These are phyloP conservation scores for Coniochaeta sp. DNA, from an alignment of 2,329 filamentous ascomycete genomes.

Conservation along the genomic window DNA sequence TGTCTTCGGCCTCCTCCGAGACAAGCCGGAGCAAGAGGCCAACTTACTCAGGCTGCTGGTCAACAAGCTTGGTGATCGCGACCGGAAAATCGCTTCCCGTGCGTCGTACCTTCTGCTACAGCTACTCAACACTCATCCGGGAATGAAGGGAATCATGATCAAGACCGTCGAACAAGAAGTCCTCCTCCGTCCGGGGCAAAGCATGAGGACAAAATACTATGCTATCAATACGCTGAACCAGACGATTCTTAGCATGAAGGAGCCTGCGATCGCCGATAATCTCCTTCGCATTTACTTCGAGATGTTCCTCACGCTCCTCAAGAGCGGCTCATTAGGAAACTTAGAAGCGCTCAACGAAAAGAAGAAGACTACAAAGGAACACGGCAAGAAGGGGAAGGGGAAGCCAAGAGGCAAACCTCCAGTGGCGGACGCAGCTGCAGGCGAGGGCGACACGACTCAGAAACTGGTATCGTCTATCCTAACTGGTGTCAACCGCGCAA, in stretches of 20 bases:
- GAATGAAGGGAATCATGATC: constrained; percentile 89
- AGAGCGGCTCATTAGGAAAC: constrained; percentile 40
- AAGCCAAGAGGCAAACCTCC: constrained; percentile 18
- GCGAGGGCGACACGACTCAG: constrained; percentile 67
- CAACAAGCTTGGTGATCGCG: constrained; percentile 93
- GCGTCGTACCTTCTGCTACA: constrained; percentile 92
- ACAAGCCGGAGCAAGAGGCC: constrained; percentile 95
- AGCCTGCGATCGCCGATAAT: constrained; percentile 71
- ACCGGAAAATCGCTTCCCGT: constrained; percentile 90
- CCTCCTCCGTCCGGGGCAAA: constrained; percentile 80
- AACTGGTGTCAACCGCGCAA: constrained; percentile 91
- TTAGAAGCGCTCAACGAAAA: constrained; percentile 28
- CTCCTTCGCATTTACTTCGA: constrained; percentile 89
- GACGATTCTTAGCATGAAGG: constrained; percentile 80
- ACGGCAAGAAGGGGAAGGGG: constrained; percentile 10
- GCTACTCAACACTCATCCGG: constrained; percentile 77
- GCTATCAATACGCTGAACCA: constrained; percentile 96
- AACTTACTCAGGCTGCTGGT: constrained; percentile 86
- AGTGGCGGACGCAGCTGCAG: constrained; percentile 23
- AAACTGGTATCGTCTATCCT: constrained; percentile 89
- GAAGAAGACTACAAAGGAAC: constrained; percentile 13
- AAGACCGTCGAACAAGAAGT: constrained; percentile 80
- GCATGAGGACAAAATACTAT: constrained; percentile 85
- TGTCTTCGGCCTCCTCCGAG: constrained; percentile 82
- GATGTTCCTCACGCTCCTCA: constrained; percentile 76